Evolutionary conservation across 2,329 filamentous ascomycete genomes (phyloP).

Genomic region (Neofusicoccum ribis): DNA sequence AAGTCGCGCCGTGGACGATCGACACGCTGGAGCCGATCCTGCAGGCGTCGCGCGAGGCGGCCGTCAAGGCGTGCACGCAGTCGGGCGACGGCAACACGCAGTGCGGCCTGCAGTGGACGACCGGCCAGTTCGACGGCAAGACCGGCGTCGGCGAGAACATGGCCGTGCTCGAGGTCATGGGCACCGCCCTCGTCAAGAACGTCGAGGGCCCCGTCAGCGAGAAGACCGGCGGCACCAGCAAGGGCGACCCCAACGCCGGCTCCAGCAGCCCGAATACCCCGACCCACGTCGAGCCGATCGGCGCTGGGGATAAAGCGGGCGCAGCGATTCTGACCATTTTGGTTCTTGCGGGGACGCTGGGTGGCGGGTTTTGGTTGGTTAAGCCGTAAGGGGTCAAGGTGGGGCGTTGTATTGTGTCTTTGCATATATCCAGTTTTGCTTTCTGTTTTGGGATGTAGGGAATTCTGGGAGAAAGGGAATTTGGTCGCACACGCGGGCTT

Average conservation of each 20-base stretch:
- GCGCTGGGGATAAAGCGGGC: constrained; percentile 65
- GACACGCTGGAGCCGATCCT: constrained; percentile 53
- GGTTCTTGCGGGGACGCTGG: constrained; percentile 56
- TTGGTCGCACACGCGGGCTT: too few species aligned
- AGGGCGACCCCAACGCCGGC: constrained; percentile 48
- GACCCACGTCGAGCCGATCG: constrained; percentile 42
- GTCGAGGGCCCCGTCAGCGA: constrained; percentile 40
- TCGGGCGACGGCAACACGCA: constrained; percentile 49
- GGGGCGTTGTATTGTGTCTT: background rate
- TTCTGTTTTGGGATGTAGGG: too few species aligned
- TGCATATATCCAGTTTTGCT: background rate
- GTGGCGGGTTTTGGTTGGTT: constrained; percentile 57
- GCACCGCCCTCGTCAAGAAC: constrained; percentile 34
- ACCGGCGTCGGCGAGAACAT: constrained; percentile 60
- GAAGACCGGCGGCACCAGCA: constrained; percentile 53
- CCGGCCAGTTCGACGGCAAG: constrained; percentile 47
- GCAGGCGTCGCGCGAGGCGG: constrained; percentile 55
- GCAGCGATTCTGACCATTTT: constrained; percentile 66
- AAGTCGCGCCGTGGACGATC: constrained; percentile 40
- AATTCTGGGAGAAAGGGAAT: too few species aligned
- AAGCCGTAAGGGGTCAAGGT: background rate
- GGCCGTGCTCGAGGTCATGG: constrained; percentile 57
- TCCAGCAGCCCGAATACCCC: constrained; percentile 31
- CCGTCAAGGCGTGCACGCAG: constrained; percentile 56
- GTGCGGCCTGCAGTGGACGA: constrained; percentile 50